These are phyloP conservation scores for Fagus sylvatica DNA, from an alignment of 306 rosid species.

Conservation along the genomic window DNA sequence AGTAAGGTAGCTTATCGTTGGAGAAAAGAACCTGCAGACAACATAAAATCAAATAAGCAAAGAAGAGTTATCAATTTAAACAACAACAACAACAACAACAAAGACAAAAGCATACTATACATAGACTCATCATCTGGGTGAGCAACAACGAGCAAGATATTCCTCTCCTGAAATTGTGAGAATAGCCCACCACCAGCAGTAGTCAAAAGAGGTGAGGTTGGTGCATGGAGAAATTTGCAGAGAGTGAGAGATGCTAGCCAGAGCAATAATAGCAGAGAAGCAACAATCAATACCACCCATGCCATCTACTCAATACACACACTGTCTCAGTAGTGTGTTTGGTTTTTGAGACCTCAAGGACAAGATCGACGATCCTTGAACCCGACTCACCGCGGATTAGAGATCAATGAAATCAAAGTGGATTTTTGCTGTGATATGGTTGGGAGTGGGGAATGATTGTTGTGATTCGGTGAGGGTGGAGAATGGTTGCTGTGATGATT, in stretches of 20 bases:
- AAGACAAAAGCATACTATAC: slow-evolving; percentile 22
- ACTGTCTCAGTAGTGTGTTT: too few species aligned
- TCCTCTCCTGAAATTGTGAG: slow-evolving; percentile 40
- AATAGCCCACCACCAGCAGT: slow-evolving; percentile 29
- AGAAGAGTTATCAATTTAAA: background rate
- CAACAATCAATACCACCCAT: slow-evolving; percentile 45
- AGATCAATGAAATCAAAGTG: too few species aligned
- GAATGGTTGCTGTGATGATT: too few species aligned
- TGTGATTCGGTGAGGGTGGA: too few species aligned
- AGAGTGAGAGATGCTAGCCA: slow-evolving; percentile 57
- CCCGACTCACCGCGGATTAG: too few species aligned
- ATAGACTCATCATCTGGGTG: slow-evolving; percentile 96
- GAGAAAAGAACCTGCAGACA: slow-evolving; percentile 86
- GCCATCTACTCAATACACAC: slow-evolving; percentile 21
- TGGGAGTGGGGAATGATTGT: too few species aligned
- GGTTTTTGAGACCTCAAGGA: too few species aligned
- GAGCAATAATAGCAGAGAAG: slow-evolving; percentile 37
- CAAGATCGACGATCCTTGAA: too few species aligned
- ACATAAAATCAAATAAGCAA: slow-evolving; percentile 15
- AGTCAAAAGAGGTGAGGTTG: slow-evolving; percentile 31
- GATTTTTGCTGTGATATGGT: too few species aligned
- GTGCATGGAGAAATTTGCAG: slow-evolving; percentile 44
- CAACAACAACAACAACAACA: background rate
- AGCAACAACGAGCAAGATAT: slow-evolving; percentile 72
- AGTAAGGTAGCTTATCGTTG: slow-evolving; percentile 73